Evolutionary conservation across 176 grass and related monocot species (phyloP).

Genomic region (Aegilops longissima): DNA sequence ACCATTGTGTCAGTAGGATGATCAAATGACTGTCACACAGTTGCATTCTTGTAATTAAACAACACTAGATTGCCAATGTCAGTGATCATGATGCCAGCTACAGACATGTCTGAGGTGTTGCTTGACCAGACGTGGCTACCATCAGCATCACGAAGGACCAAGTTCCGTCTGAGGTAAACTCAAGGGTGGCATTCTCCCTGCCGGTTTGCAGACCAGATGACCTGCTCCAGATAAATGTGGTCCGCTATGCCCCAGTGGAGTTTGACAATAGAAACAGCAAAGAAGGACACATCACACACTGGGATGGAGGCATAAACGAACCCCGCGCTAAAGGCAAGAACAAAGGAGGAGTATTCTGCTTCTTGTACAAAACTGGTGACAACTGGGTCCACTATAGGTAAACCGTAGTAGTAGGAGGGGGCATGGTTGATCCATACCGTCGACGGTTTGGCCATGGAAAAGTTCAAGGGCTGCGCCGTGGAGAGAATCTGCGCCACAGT

Average conservation of each 20-base stretch:
- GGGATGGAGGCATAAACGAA: not conserved
- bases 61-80: not conserved
- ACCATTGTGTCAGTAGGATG: no score
- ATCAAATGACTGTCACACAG: not conserved
- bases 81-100: not conserved
- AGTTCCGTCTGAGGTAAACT: not conserved
- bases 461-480: no score
- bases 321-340: not conserved
- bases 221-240: no score
- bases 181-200: not conserved
- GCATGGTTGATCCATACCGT: not conserved
- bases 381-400: no score
- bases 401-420: no score
- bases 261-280: not conserved
- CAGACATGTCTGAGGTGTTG: accelerated
- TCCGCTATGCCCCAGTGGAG: no score
- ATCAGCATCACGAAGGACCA: not conserved
- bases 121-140: not conserved
- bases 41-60: not conserved
- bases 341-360: no score
- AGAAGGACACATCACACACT: not conserved
- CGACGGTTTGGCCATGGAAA: not conserved
- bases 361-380: no score
- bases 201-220: not conserved
- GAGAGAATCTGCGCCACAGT: no score